Evolutionary conservation across 2,329 filamentous ascomycete species (phyloP), one percentile per base, ranked within the genome.

Genomic region (Pyrenochaeta sp.): DNA sequence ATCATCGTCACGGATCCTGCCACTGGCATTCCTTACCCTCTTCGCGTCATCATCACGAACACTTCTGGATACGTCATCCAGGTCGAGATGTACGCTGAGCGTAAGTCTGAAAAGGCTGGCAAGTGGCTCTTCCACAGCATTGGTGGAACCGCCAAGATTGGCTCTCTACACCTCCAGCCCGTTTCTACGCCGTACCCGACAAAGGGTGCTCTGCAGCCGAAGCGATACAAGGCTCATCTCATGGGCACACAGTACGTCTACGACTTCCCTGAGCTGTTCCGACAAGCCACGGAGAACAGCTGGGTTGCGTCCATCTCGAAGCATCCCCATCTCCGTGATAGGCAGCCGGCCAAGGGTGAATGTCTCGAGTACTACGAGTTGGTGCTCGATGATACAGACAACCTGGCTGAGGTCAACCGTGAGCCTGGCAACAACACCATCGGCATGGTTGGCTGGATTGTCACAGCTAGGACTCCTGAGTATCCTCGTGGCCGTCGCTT

Each of bases 171-270:
- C 75, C 81, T 99, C 77, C 86, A 96, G 72, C 87, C 93, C 4
- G 93, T 98, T 62, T 90, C 88, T 39, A 93, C 92, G 3, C 92
- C 95, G 18, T 99, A 99, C 78, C 90, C 94, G 32, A 97, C 94
- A 73, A 99, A 99, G 87, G 96, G 97, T 79, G 96, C 93, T 83
- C 85, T 99, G 56, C 95, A 99, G 81, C 95, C 95, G 59, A 98
- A 98, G 88, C 88, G 95, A 68, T 98, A 99, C 88, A 97, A 97
- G 89, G 95, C 95, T 65, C 95, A 99, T 76, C 83, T 98, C 58
- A 97, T 99, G 93, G 95, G 95, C 61, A 99, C 95, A 23, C 95
- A 99, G 79, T 99, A 97, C 75, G 95, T 98, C 49, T 99, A 99
- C 77, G 95, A 99, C 79, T 99, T 99, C 89, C 95, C 95, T 27